A percentile compares a stretch with the other conserved stretches of the same genome.
Evolutionary conservation across 495 filamentous ascomycete species (phyloP).

Genomic region (Penicillium paxilli): DNA sequence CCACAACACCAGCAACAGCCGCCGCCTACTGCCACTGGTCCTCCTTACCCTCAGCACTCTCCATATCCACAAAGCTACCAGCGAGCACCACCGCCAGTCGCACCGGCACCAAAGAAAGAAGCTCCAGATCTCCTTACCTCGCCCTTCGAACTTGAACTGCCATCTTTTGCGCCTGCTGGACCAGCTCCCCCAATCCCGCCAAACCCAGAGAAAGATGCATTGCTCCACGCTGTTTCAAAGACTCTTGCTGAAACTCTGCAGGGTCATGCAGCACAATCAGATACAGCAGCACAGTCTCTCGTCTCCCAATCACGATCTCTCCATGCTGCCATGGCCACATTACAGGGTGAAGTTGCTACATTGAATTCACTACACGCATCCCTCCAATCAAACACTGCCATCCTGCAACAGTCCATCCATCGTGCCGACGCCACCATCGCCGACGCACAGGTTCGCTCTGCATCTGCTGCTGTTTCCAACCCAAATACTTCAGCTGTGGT

Average conservation of each 20-base stretch:
- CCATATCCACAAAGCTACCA: constrained; percentile 19
- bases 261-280: constrained; percentile 62
- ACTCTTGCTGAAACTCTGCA: constrained; percentile 67
- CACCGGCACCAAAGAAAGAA: constrained; percentile 39
- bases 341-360: constrained; percentile 70
- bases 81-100: constrained; percentile 20
- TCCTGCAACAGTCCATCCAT: constrained; percentile 72
- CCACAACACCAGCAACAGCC: constrained; percentile 10
- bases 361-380: constrained; percentile 67
- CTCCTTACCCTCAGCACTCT: constrained; percentile 17
- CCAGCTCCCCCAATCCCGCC: constrained; percentile 86
- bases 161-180: constrained; percentile 52
- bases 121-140: constrained; percentile 72
- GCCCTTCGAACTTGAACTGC: constrained; percentile 65
- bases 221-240: constrained; percentile 74
- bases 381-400: constrained; percentile 72
- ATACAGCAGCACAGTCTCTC: constrained; percentile 70
- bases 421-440: constrained; percentile 80
- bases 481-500: constrained; percentile 10
- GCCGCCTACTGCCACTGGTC: constrained; percentile 11
- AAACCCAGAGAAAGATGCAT: constrained; percentile 92
- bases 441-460: constrained; percentile 50
- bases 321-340: constrained; percentile 58
- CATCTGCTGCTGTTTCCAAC: constrained; percentile 35
- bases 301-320: constrained; percentile 79